phyloP scores from a whole-genome alignment of 73 alveolate species.

The Tetrahymena borealis region DNA sequence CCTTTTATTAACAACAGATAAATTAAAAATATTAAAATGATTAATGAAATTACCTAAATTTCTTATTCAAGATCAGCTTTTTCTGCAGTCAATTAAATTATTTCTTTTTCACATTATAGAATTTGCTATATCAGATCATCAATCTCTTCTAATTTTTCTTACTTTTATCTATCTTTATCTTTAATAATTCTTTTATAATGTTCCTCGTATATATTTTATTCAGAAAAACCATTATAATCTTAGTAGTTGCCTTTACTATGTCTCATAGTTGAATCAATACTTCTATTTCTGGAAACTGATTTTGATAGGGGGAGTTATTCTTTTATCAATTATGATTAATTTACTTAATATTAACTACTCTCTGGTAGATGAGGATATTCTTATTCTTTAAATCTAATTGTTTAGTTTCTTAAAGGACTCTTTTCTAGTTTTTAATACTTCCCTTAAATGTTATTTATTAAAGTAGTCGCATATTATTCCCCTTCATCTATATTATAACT shows the following conservation, averaged over 20 bases:
- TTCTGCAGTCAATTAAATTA: background rate
- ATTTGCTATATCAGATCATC: background rate
- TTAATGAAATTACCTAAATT: background rate
- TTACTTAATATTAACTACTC: background rate
- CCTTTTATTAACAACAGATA: background rate
- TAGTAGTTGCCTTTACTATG: background rate
- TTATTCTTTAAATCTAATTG: background rate
- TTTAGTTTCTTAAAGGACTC: background rate
- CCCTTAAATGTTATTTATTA: background rate
- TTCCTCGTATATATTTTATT: background rate
- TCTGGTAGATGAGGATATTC: background rate
- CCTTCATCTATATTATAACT: background rate
- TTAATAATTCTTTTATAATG: background rate
- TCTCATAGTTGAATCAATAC: background rate
- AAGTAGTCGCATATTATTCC: background rate
- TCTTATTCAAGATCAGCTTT: background rate
- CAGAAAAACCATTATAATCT: background rate
- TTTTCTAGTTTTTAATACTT: background rate
- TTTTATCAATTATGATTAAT: background rate
- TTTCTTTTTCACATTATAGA: background rate
- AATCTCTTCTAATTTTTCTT: background rate
- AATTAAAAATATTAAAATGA: background rate
- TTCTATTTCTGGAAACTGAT: background rate
- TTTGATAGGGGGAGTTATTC: background rate
- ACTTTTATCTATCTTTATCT: background rate